Conservation (phyloP, 1,139 yeast genomes). For the Suhomyces kunorum region DNA sequence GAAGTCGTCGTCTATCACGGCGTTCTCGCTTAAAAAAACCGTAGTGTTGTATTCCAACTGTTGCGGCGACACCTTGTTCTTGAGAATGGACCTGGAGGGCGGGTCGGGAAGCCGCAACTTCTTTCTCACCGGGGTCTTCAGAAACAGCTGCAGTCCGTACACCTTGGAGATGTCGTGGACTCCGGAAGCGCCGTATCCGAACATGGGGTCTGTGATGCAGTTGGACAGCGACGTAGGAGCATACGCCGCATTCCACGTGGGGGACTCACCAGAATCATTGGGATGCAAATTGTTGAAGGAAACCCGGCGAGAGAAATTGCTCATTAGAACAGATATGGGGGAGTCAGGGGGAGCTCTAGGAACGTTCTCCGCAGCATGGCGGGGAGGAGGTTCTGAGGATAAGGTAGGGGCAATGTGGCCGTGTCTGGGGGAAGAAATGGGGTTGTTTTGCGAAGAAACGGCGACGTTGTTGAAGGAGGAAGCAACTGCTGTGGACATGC, state of each 20-base stretch:
- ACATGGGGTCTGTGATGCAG: slow-evolving; percentile 10
- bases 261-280: slow-evolving; percentile 17
- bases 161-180: slow-evolving; percentile 21
- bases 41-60: slow-evolving; percentile 16
- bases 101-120: slow-evolving; percentile 30
- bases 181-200: slow-evolving; percentile 19
- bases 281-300: slow-evolving; percentile 47
- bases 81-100: slow-evolving; percentile 44
- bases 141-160: slow-evolving; percentile 12
- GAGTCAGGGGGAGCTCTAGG: slow-evolving; percentile 3
- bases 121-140: slow-evolving; percentile 15
- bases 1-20: slow-evolving; percentile 16
- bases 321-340: not conserved
- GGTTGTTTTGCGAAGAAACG: not conserved
- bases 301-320: slow-evolving; percentile 35
- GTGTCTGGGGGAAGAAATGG: not conserved
- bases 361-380: not conserved
- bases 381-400: not conserved
- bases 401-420: not conserved
- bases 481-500: slow-evolving; percentile 7
- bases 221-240: not conserved
- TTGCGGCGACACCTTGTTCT: slow-evolving; percentile 38
- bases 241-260: slow-evolving; percentile 13
- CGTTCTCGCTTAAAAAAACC: slow-evolving; percentile 9
- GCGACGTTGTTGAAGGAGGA: not conserved